Evolutionary conservation across 2,329 filamentous ascomycete species (phyloP).

Genomic region (Trichoderma arundinaceum): DNA sequence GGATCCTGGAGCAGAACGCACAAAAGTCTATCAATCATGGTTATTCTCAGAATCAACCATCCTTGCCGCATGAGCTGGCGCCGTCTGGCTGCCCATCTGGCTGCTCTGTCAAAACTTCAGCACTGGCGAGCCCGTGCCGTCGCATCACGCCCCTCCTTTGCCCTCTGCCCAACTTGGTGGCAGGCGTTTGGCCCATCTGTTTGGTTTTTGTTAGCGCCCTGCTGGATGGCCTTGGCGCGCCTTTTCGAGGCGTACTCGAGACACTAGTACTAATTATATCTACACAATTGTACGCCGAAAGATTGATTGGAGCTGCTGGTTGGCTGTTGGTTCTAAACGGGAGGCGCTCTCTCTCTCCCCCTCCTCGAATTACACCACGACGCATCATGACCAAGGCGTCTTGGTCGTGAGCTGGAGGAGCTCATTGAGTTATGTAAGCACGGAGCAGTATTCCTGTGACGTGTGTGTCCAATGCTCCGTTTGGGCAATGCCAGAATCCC

Average conservation of each 20-base stretch:
- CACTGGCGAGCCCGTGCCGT: constrained; percentile 1
- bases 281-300: neutral
- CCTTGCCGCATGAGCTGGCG: constrained; percentile 1
- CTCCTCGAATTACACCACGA: neutral
- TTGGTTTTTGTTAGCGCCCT: constrained; percentile 18
- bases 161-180: no score
- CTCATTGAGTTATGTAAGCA: constrained; percentile 22
- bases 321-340: neutral
- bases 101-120: neutral
- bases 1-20: neutral
- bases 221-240: constrained; percentile 1
- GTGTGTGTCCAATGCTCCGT: no score
- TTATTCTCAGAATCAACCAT: constrained; percentile 1
- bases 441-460: constrained; percentile 9
- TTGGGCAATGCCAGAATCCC: no score
- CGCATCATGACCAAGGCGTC: no score
- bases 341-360: neutral
- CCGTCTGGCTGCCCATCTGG: neutral
- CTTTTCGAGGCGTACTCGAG: constrained; percentile 14
- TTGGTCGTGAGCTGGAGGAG: no score
- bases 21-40: constrained; percentile 15
- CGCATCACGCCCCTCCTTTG: constrained; percentile 17
- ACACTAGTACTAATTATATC: constrained; percentile 19
- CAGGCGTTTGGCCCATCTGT: no score
- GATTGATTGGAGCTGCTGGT: neutral